Evolutionary conservation across 805 yeast species (phyloP).

Genomic region (Spathaspora gorwiae): DNA sequence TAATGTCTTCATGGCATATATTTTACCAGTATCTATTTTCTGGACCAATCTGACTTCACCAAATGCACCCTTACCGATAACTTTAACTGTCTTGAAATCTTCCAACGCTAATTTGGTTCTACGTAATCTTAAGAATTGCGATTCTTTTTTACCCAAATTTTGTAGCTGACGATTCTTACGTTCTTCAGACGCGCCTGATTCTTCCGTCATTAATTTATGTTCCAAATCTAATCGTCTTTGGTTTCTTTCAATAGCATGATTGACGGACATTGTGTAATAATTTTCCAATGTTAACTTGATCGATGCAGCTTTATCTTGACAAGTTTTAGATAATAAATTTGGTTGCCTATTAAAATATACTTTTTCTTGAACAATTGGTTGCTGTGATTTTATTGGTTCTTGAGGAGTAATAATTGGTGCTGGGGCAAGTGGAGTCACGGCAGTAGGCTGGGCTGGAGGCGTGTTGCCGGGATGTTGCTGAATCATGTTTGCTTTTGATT

Average conservation of each 20-base stretch:
- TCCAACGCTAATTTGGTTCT: constrained; percentile 79
- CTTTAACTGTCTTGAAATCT: constrained; percentile 86
- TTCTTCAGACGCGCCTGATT: constrained; percentile 68
- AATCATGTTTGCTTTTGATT: constrained; percentile 16
- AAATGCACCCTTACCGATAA: constrained; percentile 94
- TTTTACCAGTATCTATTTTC: constrained; percentile 85
- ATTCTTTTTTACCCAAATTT: constrained; percentile 82
- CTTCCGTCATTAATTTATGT: constrained; percentile 62
- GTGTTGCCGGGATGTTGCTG: constrained; percentile 10
- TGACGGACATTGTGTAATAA: constrained; percentile 78
- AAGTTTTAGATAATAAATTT: constrained; percentile 60
- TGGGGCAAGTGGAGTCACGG: background rate
- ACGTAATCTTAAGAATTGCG: constrained; percentile 77
- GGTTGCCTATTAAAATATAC: constrained; percentile 82
- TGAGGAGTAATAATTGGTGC: background rate
- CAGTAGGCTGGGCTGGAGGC: constrained; percentile 6
- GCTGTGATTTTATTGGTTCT: constrained; percentile 3
- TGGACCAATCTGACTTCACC: constrained; percentile 96
- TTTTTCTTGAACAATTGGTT: constrained; percentile 10
- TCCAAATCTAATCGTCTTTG: constrained; percentile 87
- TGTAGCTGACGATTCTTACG: constrained; percentile 77
- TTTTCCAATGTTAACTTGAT: constrained; percentile 79
- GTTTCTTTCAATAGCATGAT: constrained; percentile 92
- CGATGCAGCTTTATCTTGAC: constrained; percentile 83
- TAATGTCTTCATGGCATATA: constrained; percentile 90